A percentile compares a stretch with the other conserved stretches of the same genome.
phyloP scores from a whole-genome alignment of 306 rosid species.

The Cucumis sativus region DNA sequence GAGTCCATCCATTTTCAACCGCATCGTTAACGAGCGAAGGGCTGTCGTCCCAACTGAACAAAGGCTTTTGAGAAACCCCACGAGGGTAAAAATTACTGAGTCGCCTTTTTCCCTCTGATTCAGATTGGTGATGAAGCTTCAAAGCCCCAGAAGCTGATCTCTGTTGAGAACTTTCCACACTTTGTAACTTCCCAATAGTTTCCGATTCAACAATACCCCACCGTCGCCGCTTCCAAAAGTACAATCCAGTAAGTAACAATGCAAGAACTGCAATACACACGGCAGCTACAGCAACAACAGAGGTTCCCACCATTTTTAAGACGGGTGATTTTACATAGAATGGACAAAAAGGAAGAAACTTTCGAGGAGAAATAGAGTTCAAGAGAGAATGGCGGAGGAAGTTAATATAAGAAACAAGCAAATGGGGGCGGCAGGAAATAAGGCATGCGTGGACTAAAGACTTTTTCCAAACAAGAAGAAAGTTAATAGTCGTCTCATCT shows the following conservation, averaged over 20 bases:
- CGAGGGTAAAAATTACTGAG: conserved; percentile 27
- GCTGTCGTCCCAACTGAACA: conserved; percentile 67
- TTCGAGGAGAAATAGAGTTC: not conserved
- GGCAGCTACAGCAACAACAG: conserved; percentile 21
- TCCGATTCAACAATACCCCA: not conserved
- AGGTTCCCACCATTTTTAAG: conserved; percentile 24
- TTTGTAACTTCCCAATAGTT: not conserved
- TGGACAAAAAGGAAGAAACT: not conserved
- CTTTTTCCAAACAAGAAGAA: conserved; percentile 35
- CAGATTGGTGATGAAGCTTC: conserved; percentile 19
- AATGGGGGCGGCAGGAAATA: not conserved
- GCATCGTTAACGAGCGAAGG: conserved; percentile 67
- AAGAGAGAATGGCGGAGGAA: not conserved
- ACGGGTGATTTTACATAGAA: not conserved
- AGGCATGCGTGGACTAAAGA: conserved; percentile 40
- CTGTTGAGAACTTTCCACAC: conserved; percentile 14
- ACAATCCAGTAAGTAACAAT: not conserved
- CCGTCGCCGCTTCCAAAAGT: conserved; percentile 13
- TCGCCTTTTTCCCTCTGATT: conserved; percentile 20
- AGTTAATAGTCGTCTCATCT: not conserved
- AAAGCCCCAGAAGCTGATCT: conserved; percentile 7
- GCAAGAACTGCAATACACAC: conserved; percentile 9
- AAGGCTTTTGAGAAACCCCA: conserved; percentile 32
- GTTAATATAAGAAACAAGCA: not conserved
- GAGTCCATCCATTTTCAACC: conserved; percentile 88